A percentile compares a stretch with the other conserved stretches of the same genome.
Conservation (phyloP, 2,329 filamentous ascomycete species). For the Cytospora leucostoma region DNA sequence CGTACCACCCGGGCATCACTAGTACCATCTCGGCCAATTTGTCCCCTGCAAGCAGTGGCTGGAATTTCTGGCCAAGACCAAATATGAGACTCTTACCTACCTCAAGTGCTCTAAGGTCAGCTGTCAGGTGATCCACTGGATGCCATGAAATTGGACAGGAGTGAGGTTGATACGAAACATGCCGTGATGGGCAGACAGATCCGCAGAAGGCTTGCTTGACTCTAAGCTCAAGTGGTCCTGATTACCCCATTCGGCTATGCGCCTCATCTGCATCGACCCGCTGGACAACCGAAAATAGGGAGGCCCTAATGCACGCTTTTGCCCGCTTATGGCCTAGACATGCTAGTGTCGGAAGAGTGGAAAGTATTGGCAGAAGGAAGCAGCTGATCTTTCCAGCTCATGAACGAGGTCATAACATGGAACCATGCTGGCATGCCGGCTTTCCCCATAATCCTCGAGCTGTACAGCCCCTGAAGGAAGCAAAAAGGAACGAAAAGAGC, state of each 20-base stretch:
- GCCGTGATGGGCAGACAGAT: background rate
- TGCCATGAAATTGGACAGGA: constrained; percentile 2
- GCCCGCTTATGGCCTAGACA: background rate
- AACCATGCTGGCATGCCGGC: background rate
- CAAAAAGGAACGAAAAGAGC: background rate
- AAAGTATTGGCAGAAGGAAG: background rate
- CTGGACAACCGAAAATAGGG: constrained; percentile 13
- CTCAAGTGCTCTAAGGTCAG: background rate
- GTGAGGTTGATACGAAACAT: constrained; percentile 10
- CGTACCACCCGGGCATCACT: background rate
- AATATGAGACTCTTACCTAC: background rate
- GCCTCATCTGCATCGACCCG: background rate
- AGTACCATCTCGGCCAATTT: constrained; percentile 1
- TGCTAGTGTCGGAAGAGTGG: constrained; percentile 1
- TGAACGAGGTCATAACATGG: background rate
- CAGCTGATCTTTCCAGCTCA: background rate
- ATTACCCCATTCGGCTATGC: background rate
- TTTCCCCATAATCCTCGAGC: background rate
- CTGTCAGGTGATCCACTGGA: background rate
- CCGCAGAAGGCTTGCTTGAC: background rate
- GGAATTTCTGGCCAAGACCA: background rate
- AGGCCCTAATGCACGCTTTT: constrained; percentile 4
- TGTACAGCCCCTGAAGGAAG: background rate
- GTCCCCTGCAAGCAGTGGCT: constrained; percentile 6
- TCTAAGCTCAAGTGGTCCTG: background rate